Evolutionary conservation across 208 protist species (phyloP).

Genomic region (Vickermania ingenoplastis): DNA sequence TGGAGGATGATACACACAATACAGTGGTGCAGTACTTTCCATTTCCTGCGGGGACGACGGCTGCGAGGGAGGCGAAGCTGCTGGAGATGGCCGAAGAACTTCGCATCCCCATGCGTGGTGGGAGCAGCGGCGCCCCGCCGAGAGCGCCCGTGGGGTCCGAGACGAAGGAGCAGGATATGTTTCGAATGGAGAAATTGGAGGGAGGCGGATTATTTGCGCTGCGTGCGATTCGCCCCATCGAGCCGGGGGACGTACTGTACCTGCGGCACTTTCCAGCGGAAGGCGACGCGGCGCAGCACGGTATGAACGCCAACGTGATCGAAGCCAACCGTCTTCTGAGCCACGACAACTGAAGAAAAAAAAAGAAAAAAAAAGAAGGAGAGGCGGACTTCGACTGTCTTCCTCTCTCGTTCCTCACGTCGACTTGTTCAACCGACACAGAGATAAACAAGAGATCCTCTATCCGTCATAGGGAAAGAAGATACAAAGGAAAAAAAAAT

Average conservation of each 20-base stretch:
- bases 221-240: conserved; percentile 48
- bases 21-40: conserved; percentile 70
- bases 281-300: conserved; percentile 21
- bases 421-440: no score
- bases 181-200: conserved; percentile 16
- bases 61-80: conserved; percentile 21
- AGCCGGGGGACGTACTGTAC: conserved; percentile 65
- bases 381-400: no score
- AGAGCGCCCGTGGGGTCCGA: conserved; percentile 3
- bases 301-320: conserved; percentile 50
- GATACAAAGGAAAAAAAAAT: no score
- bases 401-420: no score
- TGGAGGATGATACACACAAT: conserved; percentile 72
- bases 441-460: no score
- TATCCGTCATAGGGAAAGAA: no score
- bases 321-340: conserved; percentile 61
- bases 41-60: conserved; percentile 9
- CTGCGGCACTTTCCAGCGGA: conserved; percentile 47
- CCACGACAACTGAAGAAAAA: conserved; percentile 3
- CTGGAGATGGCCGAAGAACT: conserved; percentile 35
- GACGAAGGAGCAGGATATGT: not conserved
- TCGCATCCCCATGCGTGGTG: conserved; percentile 1
- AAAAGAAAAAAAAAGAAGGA: no score
- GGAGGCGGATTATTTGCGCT: conserved; percentile 76
- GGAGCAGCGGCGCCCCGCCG: not conserved